Conservation (phyloP, 257 asterid genomes). For the Scutellaria baicalensis region DNA sequence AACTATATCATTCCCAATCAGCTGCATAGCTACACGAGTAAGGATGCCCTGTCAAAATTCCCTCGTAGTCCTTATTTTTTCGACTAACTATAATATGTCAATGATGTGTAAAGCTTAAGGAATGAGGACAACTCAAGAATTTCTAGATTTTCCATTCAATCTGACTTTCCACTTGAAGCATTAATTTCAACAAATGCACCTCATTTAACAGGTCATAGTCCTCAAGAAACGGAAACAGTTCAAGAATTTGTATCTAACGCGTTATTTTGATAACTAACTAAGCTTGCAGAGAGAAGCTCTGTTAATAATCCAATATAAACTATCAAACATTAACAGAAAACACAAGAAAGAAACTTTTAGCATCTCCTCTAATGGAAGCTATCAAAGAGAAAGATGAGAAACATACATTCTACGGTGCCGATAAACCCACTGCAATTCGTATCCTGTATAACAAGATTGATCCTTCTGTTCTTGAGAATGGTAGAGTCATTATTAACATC, state of each 20-base stretch:
- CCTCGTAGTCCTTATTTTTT: constrained; percentile 1
- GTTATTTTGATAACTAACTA: background rate
- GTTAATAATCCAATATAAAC: background rate
- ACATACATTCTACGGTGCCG: constrained; percentile 76
- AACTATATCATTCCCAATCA: constrained; percentile 38
- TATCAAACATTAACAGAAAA: background rate
- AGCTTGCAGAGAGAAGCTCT: background rate
- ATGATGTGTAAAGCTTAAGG: background rate
- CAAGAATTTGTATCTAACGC: background rate
- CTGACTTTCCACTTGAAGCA: background rate
- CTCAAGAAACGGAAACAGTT: background rate
- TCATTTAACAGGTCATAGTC: background rate
- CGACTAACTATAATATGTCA: background rate
- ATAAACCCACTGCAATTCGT: constrained; percentile 92
- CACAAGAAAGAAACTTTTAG: background rate
- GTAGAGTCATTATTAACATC: constrained; percentile 64
- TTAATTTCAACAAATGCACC: background rate
- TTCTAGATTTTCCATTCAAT: background rate
- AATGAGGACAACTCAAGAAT: background rate
- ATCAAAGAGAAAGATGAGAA: background rate
- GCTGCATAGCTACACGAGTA: constrained; percentile 57
- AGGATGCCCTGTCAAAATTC: constrained; percentile 23
- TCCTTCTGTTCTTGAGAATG: constrained; percentile 38
- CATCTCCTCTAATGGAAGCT: background rate
- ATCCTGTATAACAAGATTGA: constrained; percentile 58